Conservation (phyloP, 2,329 filamentous ascomycete species). For the Xylariaceae sp. region DNA sequence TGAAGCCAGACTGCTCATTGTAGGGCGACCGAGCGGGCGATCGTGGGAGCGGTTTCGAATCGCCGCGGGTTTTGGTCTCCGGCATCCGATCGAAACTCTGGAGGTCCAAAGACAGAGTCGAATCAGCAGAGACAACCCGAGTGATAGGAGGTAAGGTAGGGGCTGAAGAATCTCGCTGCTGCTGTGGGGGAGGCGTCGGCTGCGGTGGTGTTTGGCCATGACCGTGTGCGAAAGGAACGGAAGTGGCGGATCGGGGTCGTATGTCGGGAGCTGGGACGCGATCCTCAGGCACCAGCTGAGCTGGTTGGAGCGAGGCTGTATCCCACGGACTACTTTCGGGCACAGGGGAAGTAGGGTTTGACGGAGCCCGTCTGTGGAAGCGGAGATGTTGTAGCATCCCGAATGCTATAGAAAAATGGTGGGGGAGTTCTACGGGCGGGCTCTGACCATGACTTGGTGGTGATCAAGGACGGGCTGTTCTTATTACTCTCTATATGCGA, state of each 20-base stretch:
- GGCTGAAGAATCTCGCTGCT: conserved; percentile 23
- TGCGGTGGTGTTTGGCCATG: conserved; percentile 35
- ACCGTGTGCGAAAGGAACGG: conserved; percentile 25
- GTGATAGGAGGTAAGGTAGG: conserved; percentile 41
- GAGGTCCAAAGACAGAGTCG: conserved; percentile 21
- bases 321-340: conserved; percentile 43
- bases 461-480: neutral
- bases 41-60: conserved; percentile 13
- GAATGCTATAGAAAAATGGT: conserved; percentile 13
- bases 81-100: conserved; percentile 7
- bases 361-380: conserved; percentile 54
- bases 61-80: conserved; percentile 2
- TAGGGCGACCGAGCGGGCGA: conserved; percentile 30
- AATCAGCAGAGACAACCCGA: conserved; percentile 41
- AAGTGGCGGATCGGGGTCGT: conserved; percentile 23
- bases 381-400: conserved; percentile 51
- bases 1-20: conserved; percentile 42
- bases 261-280: conserved; percentile 45
- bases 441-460: conserved; percentile 18
- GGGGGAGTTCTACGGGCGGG: conserved; percentile 11
- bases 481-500: neutral
- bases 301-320: conserved; percentile 33
- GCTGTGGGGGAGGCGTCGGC: conserved; percentile 8
- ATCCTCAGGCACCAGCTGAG: conserved; percentile 39
- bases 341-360: conserved; percentile 50